Evolutionary conservation across 805 yeast genomes (phyloP).

Genomic region (Metschnikowia shivogae): DNA sequence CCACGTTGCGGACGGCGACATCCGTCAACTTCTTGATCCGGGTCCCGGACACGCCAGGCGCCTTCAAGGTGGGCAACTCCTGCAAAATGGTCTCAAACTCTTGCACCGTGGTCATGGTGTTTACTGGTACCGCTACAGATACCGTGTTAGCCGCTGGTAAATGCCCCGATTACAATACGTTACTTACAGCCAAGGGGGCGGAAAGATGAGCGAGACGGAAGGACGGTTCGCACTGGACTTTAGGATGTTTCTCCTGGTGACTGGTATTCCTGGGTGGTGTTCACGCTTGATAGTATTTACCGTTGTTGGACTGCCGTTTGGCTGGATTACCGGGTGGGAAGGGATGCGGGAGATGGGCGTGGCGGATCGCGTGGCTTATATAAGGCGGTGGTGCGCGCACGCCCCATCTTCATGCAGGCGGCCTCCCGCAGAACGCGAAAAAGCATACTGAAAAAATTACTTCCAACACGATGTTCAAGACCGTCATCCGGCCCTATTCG

Average conservation of each 20-base stretch:
- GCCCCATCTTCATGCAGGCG: neutral
- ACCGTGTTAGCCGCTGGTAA: neutral
- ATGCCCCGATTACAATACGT: too few species aligned
- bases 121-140: slow-evolving; percentile 5
- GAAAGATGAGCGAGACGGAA: too few species aligned
- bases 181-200: too few species aligned
- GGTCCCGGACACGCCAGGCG: slow-evolving; percentile 94
- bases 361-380: slow-evolving; percentile 5
- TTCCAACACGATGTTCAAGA: slow-evolving; percentile 9
- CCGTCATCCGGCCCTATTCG: slow-evolving; percentile 15
- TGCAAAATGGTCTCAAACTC: slow-evolving; percentile 46
- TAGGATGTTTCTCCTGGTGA: too few species aligned
- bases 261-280: too few species aligned
- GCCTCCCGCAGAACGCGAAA: neutral
- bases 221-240: too few species aligned
- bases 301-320: too few species aligned
- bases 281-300: too few species aligned
- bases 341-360: too few species aligned
- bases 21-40: slow-evolving; percentile 85
- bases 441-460: slow-evolving; percentile 8
- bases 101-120: slow-evolving; percentile 37
- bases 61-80: slow-evolving; percentile 55
- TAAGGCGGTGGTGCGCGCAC: slow-evolving; percentile 12
- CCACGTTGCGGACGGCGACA: slow-evolving; percentile 66
- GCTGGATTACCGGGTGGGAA: too few species aligned